phyloP scores from a whole-genome alignment of 2,329 filamentous ascomycete species.

The Fusarium nisikadoi region DNA sequence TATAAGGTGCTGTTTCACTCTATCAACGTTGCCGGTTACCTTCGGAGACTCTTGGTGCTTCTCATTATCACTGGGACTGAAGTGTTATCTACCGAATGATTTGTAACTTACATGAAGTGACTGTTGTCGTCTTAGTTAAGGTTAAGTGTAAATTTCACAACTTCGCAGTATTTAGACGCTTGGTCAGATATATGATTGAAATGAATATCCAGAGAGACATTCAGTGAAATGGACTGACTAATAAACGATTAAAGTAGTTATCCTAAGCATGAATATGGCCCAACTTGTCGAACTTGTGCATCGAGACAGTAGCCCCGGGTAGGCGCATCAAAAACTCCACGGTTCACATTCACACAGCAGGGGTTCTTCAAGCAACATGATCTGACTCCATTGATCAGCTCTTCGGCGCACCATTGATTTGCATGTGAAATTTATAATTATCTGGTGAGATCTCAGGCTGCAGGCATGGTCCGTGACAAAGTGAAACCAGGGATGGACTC shows the following conservation, averaged over 20 bases:
- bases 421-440: constrained; percentile 11
- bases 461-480: neutral
- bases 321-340: neutral
- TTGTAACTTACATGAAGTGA: neutral
- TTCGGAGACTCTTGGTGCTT: neutral
- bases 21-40: neutral
- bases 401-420: neutral
- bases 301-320: neutral
- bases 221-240: neutral
- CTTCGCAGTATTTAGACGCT: neutral
- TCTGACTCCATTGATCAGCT: constrained; percentile 20
- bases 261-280: neutral
- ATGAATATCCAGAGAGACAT: neutral
- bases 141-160: neutral
- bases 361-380: constrained; percentile 2
- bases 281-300: neutral
- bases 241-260: too few relatives aligned
- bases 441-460: constrained; percentile 1
- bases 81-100: too few relatives aligned
- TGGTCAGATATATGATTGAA: neutral
- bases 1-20: neutral
- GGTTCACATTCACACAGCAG: neutral
- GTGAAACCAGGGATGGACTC: neutral
- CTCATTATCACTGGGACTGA: too few relatives aligned
- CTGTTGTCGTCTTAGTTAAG: too few relatives aligned